Evolutionary conservation across 129 eudicot species (phyloP), one percentile per base, ranked within the genome.

Genomic region (Flaveria sonorensis): DNA sequence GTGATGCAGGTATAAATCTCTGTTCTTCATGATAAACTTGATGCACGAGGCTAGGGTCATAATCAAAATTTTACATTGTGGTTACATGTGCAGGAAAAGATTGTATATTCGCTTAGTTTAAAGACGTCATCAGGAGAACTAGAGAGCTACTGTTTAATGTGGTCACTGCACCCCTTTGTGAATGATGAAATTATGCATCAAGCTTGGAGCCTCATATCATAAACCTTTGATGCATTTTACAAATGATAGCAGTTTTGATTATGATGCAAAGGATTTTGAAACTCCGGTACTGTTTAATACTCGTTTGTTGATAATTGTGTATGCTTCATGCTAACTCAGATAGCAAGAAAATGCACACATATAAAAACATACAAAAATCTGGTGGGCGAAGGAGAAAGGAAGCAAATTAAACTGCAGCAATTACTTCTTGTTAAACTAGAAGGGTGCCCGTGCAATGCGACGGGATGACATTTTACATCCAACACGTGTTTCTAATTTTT

Each of bases 131-230:
- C 81, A 12, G 96, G 81, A 69, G 97, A 91, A 85, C 65, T 94
- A 68, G 97, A 85, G 80, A 86, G 88, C 69, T 94, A 94, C 77
- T 83, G 84, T 77, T 82, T 84, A 75, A 94, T 94, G 97, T 94
- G 98, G 98, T 87, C 96, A 1, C 70, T 94, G 63, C 88, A 96
- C 60, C 98, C 97, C 1, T 94, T 70, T 75, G 72, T 94, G 52
- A 79, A 94, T 18, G 88, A 94, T 61, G 97, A 86, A 32, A 80
- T 89, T 59, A 76, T 91, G 89, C 88, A 52, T 56, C 84, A 83
- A 83, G 98, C 93, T 81, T 86, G 97, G 98, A 82, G 70, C 57
- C 83, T 81, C 65, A n/a, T 91, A 67, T 75, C 80, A 7, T 86
- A 85, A 80, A 23, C 66, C 11, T 70, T 70, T 21, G n/a, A 68